phyloP scores from a whole-genome alignment of 2,329 filamentous ascomycete genomes.

The Endoconidiophora polonica region DNA sequence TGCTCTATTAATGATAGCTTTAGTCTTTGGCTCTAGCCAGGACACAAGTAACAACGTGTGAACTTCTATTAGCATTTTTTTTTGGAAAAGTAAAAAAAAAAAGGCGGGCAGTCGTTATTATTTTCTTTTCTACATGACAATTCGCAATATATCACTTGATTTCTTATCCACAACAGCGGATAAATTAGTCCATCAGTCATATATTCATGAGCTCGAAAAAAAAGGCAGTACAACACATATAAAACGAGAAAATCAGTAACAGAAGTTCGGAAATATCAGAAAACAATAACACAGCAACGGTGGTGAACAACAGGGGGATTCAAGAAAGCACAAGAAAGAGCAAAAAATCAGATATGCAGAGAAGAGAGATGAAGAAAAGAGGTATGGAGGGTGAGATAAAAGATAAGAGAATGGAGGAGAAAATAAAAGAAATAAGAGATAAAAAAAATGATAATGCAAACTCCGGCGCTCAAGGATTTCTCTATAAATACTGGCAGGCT shows the following conservation, averaged over 20 bases:
- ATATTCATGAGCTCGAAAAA: constrained; percentile 10
- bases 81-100: neutral
- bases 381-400: neutral
- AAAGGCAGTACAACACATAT: neutral
- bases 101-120: too few relatives aligned
- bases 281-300: neutral
- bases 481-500: neutral
- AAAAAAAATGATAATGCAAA: neutral
- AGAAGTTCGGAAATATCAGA: neutral
- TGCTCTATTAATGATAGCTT: too few relatives aligned
- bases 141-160: too few relatives aligned
- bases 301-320: neutral
- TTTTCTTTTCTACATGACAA: too few relatives aligned
- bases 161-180: too few relatives aligned
- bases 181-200: constrained; percentile 7
- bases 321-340: constrained; percentile 3
- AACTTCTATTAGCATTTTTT: too few relatives aligned
- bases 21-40: too few relatives aligned
- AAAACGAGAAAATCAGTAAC: neutral
- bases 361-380: neutral
- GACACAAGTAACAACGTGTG: too few relatives aligned
- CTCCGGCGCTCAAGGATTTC: neutral
- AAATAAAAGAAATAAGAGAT: neutral
- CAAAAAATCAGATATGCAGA: neutral
- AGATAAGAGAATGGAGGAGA: neutral